phyloP scores from a whole-genome alignment of 1,139 yeast species.

The Suhomyces atakaporum region DNA sequence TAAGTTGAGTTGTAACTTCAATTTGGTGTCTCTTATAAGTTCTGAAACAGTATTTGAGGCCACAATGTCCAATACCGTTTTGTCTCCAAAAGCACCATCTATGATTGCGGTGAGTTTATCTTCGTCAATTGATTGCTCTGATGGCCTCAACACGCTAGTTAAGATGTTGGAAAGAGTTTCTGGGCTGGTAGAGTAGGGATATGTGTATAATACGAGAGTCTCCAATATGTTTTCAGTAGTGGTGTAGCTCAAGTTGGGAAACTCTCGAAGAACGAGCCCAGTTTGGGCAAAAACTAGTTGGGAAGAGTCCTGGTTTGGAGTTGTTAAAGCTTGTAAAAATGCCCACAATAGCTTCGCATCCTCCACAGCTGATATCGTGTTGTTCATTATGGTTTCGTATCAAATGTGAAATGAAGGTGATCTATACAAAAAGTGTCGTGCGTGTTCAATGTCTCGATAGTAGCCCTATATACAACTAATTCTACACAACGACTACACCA shows the following conservation, averaged over 20 bases:
- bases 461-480: too few species aligned
- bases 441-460: too few species aligned
- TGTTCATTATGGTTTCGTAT: slow-evolving; percentile 1
- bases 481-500: too few species aligned
- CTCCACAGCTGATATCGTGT: slow-evolving; percentile 1
- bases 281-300: not conserved
- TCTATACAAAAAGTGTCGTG: too few species aligned
- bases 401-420: not conserved
- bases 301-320: too few species aligned
- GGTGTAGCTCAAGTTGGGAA: slow-evolving; percentile 6
- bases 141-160: not conserved
- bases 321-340: not conserved
- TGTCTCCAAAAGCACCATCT: not conserved
- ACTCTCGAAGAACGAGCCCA: not conserved
- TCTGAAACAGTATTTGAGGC: slow-evolving; percentile 6
- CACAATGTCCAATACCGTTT: slow-evolving; percentile 1
- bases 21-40: not conserved
- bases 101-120: not conserved
- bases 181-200: slow-evolving; percentile 4
- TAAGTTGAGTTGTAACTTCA: not conserved
- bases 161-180: not conserved
- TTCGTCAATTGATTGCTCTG: not conserved
- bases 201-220: slow-evolving; percentile 6
- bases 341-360: slow-evolving; percentile 10
- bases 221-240: slow-evolving; percentile 12